Percentiles rank a stretch among this genome's conserved stretches.
These are phyloP conservation scores for Xylaria sp. DNA, from an alignment of 2,329 filamentous ascomycete species.

Conservation along the genomic window DNA sequence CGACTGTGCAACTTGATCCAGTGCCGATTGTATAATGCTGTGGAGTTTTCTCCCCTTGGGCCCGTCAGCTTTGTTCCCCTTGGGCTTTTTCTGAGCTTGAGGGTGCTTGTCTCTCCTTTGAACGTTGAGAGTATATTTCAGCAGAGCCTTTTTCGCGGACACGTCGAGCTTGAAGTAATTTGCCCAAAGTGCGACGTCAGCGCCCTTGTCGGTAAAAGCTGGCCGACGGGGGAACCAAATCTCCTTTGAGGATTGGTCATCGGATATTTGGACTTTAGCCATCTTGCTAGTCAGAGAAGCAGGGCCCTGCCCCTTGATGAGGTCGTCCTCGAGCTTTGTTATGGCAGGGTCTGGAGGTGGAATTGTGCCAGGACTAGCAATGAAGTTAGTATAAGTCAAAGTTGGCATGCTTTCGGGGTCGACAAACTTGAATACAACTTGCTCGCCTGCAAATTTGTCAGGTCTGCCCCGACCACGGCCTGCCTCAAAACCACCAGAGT, in stretches of 20 bases:
- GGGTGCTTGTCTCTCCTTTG: conserved; percentile 31
- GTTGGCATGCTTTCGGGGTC: neutral
- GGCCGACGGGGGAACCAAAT: conserved; percentile 58
- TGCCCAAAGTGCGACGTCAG: conserved; percentile 59
- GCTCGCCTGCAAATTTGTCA: conserved; percentile 43
- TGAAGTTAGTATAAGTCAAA: conserved; percentile 25
- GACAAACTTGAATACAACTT: conserved; percentile 49
- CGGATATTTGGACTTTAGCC: conserved; percentile 49
- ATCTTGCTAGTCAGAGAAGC: conserved; percentile 51
- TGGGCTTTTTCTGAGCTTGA: conserved; percentile 23
- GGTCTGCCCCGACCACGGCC: conserved; percentile 43
- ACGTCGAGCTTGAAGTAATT: conserved; percentile 63
- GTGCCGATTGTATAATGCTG: conserved; percentile 53
- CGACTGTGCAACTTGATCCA: conserved; percentile 50
- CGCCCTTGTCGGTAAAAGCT: conserved; percentile 59
- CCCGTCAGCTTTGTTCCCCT: conserved; percentile 42
- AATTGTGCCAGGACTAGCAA: conserved; percentile 30
- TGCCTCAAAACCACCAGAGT: conserved; percentile 33
- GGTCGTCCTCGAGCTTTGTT: conserved; percentile 55
- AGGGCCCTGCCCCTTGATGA: conserved; percentile 50
- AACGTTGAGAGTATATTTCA: conserved; percentile 59
- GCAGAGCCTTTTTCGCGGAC: conserved; percentile 50
- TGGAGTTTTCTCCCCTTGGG: conserved; percentile 58
- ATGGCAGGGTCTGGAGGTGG: conserved; percentile 47
- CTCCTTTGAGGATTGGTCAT: conserved; percentile 21